phyloP scores from a whole-genome alignment of 116 monocot species.

The Trichopus zeylanicus region DNA sequence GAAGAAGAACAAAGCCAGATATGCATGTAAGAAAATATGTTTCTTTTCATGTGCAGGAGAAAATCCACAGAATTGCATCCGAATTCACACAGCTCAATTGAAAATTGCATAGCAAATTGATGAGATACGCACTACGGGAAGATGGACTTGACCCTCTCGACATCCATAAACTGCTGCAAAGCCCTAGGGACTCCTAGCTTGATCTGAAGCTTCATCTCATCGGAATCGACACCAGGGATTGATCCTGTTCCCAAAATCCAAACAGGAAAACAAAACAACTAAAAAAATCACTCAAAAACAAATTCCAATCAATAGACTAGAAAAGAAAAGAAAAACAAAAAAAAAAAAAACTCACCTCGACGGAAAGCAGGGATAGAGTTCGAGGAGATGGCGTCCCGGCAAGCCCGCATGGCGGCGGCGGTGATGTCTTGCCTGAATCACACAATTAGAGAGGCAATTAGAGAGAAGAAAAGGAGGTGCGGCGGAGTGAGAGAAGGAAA shows the following conservation, averaged over 20 bases:
- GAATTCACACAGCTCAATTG: neutral
- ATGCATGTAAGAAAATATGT: neutral
- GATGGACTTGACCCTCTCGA: constrained; percentile 79
- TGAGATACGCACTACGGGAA: constrained; percentile 78
- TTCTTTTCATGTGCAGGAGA: neutral
- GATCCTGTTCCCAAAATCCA: constrained; percentile 41
- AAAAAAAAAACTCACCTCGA: constrained; percentile 24
- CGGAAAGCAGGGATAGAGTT: constrained; percentile 96
- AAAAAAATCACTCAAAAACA: neutral
- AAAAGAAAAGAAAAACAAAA: neutral
- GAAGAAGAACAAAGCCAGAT: neutral
- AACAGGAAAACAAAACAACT: too few species aligned
- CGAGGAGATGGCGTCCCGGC: constrained; percentile 87
- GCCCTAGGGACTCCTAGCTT: constrained; percentile 71
- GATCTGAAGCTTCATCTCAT: constrained; percentile 89
- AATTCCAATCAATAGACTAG: neutral
- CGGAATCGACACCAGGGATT: constrained; percentile 77
- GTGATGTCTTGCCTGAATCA: constrained; percentile 72
- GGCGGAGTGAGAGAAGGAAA: neutral
- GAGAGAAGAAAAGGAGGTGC: neutral
- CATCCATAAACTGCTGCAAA: constrained; percentile 64
- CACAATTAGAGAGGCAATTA: neutral
- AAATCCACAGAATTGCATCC: neutral
- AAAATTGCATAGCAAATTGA: neutral
- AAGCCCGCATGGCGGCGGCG: constrained; percentile 81